Conservation (phyloP, 441 rosid genomes). For the Biscutella laevigata region DNA sequence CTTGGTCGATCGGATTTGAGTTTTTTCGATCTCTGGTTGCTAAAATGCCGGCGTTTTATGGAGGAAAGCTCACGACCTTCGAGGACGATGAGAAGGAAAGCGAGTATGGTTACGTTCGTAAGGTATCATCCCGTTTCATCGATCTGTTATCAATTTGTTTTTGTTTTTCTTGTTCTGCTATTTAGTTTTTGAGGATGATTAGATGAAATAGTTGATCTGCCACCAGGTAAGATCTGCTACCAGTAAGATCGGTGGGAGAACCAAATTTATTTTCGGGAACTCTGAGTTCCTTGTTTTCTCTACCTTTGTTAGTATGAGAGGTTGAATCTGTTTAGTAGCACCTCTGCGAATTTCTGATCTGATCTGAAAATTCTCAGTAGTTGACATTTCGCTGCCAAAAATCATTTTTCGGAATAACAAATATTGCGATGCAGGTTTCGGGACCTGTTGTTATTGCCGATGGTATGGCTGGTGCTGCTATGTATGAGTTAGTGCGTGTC, state of each 20-base stretch:
- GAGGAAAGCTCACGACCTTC: constrained; percentile 82
- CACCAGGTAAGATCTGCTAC: constrained; percentile 8
- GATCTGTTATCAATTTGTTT: constrained; percentile 20
- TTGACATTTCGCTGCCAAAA: neutral
- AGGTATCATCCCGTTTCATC: constrained; percentile 38
- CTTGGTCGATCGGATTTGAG: constrained; percentile 14
- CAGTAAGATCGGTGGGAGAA: neutral
- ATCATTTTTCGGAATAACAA: neutral
- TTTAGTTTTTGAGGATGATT: neutral
- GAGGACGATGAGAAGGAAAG: constrained; percentile 98
- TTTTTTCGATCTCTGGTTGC: constrained; percentile 12
- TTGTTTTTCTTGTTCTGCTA: neutral
- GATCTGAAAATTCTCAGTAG: constrained; percentile 14
- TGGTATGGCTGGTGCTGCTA: constrained; percentile 99
- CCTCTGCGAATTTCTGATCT: constrained; percentile 9
- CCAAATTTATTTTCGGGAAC: no score
- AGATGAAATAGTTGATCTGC: constrained; percentile 4
- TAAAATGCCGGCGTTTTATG: constrained; percentile 83
- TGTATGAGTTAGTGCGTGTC: constrained; percentile 99
- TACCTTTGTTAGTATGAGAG: no score
- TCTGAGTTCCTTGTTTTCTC: no score
- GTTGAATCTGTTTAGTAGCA: neutral
- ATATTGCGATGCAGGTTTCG: constrained; percentile 58
- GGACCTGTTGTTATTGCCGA: constrained; percentile 97
- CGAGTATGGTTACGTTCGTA: constrained; percentile 96